Evolutionary conservation across 2,329 filamentous ascomycete genomes (phyloP).

Genomic region (Aspergillus bombycis): DNA sequence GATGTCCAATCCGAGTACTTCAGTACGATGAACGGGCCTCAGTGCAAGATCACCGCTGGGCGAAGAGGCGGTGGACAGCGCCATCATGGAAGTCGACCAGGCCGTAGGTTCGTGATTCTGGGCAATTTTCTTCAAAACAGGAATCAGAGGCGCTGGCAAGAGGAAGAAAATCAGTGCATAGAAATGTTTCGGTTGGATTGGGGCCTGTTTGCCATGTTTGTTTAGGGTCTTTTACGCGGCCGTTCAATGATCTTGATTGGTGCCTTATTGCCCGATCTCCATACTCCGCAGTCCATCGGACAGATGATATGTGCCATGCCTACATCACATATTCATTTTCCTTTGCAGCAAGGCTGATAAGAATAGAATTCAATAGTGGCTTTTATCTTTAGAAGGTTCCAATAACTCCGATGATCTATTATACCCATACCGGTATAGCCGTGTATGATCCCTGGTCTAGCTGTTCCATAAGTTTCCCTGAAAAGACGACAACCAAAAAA

Average conservation of each 20-base stretch:
- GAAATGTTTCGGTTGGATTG: background rate
- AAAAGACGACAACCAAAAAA: background rate
- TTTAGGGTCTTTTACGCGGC: background rate
- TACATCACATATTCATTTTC: too few species aligned
- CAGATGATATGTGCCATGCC: too few species aligned
- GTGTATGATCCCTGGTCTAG: background rate
- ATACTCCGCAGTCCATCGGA: too few species aligned
- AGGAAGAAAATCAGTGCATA: background rate
- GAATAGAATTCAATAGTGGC: background rate
- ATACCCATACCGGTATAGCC: background rate
- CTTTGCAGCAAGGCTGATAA: background rate
- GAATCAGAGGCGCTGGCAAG: background rate
- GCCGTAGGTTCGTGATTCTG: background rate
- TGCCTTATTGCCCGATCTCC: too few species aligned
- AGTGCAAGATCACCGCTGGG: background rate
- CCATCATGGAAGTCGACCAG: background rate
- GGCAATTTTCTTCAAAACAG: background rate
- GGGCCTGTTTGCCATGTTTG: constrained; percentile 10
- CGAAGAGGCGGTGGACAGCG: background rate
- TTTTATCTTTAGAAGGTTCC: background rate
- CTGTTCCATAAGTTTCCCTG: background rate
- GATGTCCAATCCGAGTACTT: background rate
- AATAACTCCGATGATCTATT: background rate
- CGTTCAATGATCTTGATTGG: background rate
- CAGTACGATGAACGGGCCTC: background rate